Evolutionary conservation across 805 yeast genomes (phyloP), one percentile per base, ranked within the genome.

Genomic region (Pichia exigua): DNA sequence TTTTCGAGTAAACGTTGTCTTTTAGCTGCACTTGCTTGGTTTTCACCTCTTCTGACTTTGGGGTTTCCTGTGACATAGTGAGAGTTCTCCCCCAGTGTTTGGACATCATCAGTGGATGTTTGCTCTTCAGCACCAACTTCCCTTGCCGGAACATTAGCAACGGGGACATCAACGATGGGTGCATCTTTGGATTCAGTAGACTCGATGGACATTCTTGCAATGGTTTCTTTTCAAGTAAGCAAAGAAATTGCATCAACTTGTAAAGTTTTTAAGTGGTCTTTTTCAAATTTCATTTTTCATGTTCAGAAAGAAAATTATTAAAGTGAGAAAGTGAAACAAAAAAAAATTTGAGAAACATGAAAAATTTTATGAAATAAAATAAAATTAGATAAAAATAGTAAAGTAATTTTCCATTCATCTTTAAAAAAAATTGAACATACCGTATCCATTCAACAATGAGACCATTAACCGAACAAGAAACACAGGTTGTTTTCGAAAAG

Each of bases 401-500:
- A 30, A 30, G 13, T 13, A 30, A 13, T 30, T 11, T 30, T 30
- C 35, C 13, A 30, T 30, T 30, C n/a, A 13, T 30, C 35, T 30
- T 30, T 13, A 30, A 30, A 13, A 10, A 30, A 30, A 30, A 4
- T 26, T 42, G n/a, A 11, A 50, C 26, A 9, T 13, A 32, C 18
- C 20, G 32, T 26, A 26, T 17, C n/a, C n/a, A 43, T 9, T n/a
- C 10, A 17, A 39, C 21, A 27, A 92, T 92, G 99, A 85, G 99
- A 76, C 88, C 90, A 47, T 77, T 92, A 59, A 92, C 98, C 58
- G 99, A 92, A 67, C 97, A 90, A 68, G 99, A 94, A 67, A 92
- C 99, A 43, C 89, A 87, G 67, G 92, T 85, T 18, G 96, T 94
- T 42, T 92, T 94, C 67, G 98, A 94, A 65, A 94, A 94, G 71